Conservation (phyloP, 768 basidiomycete genomes). For the Boletus vermiculosoides region DNA sequence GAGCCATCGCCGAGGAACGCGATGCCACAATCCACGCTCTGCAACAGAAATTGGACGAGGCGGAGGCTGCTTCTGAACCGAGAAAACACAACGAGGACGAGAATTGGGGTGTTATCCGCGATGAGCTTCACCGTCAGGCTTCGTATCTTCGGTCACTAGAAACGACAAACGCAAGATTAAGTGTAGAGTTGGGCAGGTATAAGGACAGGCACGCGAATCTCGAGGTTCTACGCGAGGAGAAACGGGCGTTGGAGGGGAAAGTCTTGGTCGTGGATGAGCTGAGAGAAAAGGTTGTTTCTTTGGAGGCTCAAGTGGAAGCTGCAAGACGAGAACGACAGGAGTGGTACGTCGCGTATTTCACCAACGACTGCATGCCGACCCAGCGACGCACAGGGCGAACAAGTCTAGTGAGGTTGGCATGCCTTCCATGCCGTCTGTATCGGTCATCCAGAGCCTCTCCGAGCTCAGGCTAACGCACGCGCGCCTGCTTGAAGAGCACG, state of each 20-base stretch:
- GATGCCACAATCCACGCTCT: constrained; percentile 42
- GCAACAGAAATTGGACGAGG: constrained; percentile 49
- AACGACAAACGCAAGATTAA: constrained; percentile 53
- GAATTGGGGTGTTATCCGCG: constrained; percentile 60
- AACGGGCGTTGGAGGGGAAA: constrained; percentile 58
- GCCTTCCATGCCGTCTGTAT: constrained; percentile 48
- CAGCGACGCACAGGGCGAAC: constrained; percentile 35
- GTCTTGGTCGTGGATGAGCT: constrained; percentile 50
- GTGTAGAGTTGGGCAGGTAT: constrained; percentile 50
- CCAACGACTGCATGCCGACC: constrained; percentile 1
- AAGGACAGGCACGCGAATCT: constrained; percentile 57
- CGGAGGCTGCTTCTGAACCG: constrained; percentile 36
- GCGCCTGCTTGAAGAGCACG: constrained; percentile 64
- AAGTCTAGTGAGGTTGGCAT: constrained; percentile 34
- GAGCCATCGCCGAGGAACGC: constrained; percentile 42
- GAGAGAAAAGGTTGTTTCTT: constrained; percentile 49
- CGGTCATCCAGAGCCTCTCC: constrained; percentile 58
- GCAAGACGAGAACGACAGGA: constrained; percentile 54
- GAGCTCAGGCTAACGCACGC: constrained; percentile 62
- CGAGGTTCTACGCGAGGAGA: constrained; percentile 75
- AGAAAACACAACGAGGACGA: constrained; percentile 43
- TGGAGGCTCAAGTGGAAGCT: constrained; percentile 68
- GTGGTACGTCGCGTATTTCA: constrained; percentile 41
- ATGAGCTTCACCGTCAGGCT: constrained; percentile 67
- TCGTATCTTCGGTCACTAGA: constrained; percentile 61